Evolutionary conservation across 1,284 basidiomycete species (phyloP).

Genomic region (Hypsizygus ulmarius): DNA sequence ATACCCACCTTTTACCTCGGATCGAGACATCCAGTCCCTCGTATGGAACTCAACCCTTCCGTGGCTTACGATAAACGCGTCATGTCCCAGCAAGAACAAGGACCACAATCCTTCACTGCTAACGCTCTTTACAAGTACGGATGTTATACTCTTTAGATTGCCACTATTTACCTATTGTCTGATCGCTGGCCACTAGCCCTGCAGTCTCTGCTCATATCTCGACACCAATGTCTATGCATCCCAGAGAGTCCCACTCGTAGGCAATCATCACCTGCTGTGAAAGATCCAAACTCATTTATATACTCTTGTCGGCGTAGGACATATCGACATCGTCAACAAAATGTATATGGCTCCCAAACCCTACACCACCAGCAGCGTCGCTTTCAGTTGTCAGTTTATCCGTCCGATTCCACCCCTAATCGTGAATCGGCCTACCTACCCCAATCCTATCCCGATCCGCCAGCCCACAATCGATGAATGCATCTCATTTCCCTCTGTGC

Average conservation of each 20-base stretch:
- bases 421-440: too few relatives aligned
- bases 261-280: background rate
- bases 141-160: background rate
- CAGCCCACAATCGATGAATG: conserved; percentile 7
- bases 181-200: conserved; percentile 31
- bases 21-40: conserved; percentile 15
- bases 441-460: background rate
- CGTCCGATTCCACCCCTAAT: background rate
- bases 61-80: conserved; percentile 40
- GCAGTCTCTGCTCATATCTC: conserved; percentile 46
- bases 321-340: conserved; percentile 4
- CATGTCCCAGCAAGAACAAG: conserved; percentile 9
- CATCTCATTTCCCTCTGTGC: conserved; percentile 15
- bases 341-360: conserved; percentile 3
- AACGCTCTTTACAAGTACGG: conserved; percentile 58
- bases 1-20: background rate
- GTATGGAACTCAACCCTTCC: conserved; percentile 43
- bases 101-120: conserved; percentile 26
- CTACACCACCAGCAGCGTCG: background rate
- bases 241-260: conserved; percentile 15
- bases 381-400: conserved; percentile 1
- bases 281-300: background rate
- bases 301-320: conserved; percentile 6
- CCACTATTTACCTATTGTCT: conserved; percentile 2
- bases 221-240: conserved; percentile 15